phyloP scores from a whole-genome alignment of 345 rosid species.

The Nephelium lappaceum region DNA sequence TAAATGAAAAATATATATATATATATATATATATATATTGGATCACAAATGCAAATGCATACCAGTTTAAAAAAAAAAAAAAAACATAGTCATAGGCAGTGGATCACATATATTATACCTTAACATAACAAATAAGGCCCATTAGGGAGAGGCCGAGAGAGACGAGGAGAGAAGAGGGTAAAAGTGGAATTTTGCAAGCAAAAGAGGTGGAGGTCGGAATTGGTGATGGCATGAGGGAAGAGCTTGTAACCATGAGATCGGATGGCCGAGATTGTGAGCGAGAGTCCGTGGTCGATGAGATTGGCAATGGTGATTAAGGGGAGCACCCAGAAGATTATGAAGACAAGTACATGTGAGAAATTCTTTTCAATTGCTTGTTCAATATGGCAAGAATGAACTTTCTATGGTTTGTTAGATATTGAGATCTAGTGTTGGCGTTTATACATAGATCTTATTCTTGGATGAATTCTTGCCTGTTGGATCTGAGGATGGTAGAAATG shows the following conservation, averaged over 20 bases:
- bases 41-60: too few species aligned
- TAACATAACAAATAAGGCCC: too few species aligned
- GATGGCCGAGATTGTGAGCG: constrained; percentile 33
- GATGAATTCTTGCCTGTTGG: constrained; percentile 16
- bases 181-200: constrained; percentile 24
- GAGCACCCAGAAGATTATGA: not conserved
- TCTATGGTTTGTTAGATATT: not conserved
- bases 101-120: too few species aligned
- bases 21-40: too few species aligned
- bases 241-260: constrained; percentile 36
- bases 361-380: constrained; percentile 5
- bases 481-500: not conserved
- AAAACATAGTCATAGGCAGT: too few species aligned
- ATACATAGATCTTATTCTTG: not conserved
- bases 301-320: constrained; percentile 4
- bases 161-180: constrained; percentile 37
- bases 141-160: constrained; percentile 39
- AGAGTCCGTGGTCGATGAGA: constrained; percentile 29
- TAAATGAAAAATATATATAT: too few species aligned
- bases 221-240: constrained; percentile 42
- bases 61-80: too few species aligned
- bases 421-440: too few species aligned
- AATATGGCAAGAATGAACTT: constrained; percentile 7
- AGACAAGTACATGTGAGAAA: not conserved
- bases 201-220: constrained; percentile 36